phyloP scores from a whole-genome alignment of 1,139 yeast genomes.

The Hemisphaericaspora xylanilytica region DNA sequence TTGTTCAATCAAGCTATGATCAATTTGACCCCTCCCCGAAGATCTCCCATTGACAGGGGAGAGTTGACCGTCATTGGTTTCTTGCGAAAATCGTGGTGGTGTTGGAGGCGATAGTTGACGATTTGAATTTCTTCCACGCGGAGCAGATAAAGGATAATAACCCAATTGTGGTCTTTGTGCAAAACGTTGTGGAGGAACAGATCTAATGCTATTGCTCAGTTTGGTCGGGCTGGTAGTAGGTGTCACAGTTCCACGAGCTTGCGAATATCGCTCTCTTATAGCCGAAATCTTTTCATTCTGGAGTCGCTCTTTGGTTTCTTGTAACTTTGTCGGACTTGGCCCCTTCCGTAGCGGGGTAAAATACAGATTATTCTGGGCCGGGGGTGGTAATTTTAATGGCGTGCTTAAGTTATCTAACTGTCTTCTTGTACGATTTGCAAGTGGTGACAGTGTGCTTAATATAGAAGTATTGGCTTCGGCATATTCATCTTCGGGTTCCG shows the following conservation, averaged over 20 bases:
- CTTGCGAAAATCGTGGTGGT: conserved; percentile 27
- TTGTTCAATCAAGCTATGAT: conserved; percentile 26
- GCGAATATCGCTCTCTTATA: conserved; percentile 33
- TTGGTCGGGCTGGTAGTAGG: conserved; percentile 11
- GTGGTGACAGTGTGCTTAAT: conserved; percentile 34
- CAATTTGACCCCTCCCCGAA: background rate
- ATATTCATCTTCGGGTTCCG: conserved; percentile 15
- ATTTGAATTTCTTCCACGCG: conserved; percentile 9
- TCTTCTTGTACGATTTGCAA: conserved; percentile 25
- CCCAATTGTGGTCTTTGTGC: conserved; percentile 3
- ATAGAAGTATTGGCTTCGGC: conserved; percentile 18
- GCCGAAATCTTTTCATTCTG: conserved; percentile 36
- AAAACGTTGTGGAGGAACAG: background rate
- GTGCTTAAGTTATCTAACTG: background rate
- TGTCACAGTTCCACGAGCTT: conserved; percentile 20
- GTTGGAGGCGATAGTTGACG: conserved; percentile 22
- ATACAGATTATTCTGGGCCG: conserved; percentile 20
- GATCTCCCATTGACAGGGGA: conserved; percentile 16
- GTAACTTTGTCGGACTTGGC: conserved; percentile 39
- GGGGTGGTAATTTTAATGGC: conserved; percentile 14
- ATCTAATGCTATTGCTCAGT: background rate
- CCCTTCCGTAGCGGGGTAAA: conserved; percentile 26
- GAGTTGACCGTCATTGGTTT: background rate
- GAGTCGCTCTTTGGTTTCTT: conserved; percentile 39
- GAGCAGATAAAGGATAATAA: conserved; percentile 15